Percentiles rank a stretch among this genome's conserved stretches.
phyloP scores from a whole-genome alignment of 768 basidiomycete species.

The Candolleomyces aberdarensis region DNA sequence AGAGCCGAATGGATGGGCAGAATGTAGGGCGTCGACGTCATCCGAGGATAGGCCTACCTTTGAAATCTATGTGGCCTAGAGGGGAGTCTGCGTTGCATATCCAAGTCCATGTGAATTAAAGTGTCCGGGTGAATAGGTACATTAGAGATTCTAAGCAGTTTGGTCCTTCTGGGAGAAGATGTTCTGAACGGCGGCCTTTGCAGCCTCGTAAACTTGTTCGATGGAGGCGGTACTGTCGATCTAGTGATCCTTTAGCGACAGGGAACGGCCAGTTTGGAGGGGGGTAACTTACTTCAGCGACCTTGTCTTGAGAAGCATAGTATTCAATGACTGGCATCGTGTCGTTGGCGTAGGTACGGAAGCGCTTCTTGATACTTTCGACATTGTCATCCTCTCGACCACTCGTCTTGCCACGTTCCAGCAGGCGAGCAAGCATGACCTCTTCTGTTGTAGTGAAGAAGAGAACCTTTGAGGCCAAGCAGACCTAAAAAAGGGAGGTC shows the following conservation, averaged over 20 bases:
- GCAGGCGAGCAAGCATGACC: slow-evolving; percentile 80
- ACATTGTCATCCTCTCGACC: slow-evolving; percentile 95
- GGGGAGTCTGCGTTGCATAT: neutral
- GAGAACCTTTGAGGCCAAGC: slow-evolving; percentile 72
- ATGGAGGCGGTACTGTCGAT: slow-evolving; percentile 66
- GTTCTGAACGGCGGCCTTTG: slow-evolving; percentile 47
- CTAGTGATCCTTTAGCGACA: slow-evolving; percentile 28
- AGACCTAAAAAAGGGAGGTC: slow-evolving; percentile 52
- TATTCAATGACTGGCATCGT: slow-evolving; percentile 93
- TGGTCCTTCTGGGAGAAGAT: slow-evolving; percentile 24
- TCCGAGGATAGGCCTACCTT: slow-evolving; percentile 28
- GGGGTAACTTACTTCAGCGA: slow-evolving; percentile 62
- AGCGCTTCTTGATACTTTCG: slow-evolving; percentile 96
- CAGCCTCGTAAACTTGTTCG: slow-evolving; percentile 67
- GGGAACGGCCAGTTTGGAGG: neutral
- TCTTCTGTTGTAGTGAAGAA: slow-evolving; percentile 88
- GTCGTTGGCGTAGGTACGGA: slow-evolving; percentile 84
- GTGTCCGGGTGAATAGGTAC: neutral
- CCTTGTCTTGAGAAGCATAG: slow-evolving; percentile 64
- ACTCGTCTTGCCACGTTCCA: slow-evolving; percentile 89
- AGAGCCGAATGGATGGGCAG: slow-evolving; percentile 54
- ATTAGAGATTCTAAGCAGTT: neutral
- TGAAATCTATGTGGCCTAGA: neutral
- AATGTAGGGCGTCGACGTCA: slow-evolving; percentile 6
- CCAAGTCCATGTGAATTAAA: neutral